A percentile compares a stretch with the other conserved stretches of the same genome.
Evolutionary conservation across 1,139 yeast genomes (phyloP).

Genomic region (Pneumocystis oryctolagi): DNA sequence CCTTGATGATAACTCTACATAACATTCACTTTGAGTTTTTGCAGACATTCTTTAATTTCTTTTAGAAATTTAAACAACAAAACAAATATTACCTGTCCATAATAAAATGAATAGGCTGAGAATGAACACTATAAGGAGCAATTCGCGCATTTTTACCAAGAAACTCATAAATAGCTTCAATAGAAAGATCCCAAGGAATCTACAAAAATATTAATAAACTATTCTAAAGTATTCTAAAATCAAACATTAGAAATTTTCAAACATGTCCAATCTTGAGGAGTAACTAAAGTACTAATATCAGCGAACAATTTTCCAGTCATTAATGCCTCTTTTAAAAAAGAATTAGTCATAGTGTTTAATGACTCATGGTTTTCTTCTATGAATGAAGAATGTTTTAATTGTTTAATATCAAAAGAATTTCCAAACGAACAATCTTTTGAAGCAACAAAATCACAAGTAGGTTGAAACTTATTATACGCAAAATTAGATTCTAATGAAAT

Average conservation of each 20-base stretch:
- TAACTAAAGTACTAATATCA: neutral
- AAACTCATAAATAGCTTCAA: slow-evolving; percentile 9
- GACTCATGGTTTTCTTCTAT: neutral
- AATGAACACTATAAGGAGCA: slow-evolving; percentile 3
- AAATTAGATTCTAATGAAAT: neutral
- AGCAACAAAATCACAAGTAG: neutral
- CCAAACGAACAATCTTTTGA: neutral
- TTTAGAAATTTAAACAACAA: slow-evolving; percentile 3
- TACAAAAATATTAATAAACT: neutral
- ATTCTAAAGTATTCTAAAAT: neutral
- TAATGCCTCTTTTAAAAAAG: neutral
- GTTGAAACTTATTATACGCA: neutral
- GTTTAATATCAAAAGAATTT: neutral
- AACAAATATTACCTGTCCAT: slow-evolving; percentile 3
- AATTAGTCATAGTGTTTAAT: neutral
- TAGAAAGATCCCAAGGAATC: slow-evolving; percentile 11
- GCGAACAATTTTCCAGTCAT: neutral
- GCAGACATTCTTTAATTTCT: slow-evolving; percentile 8
- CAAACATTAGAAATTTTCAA: slow-evolving; percentile 10
- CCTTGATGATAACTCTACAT: slow-evolving; percentile 6
- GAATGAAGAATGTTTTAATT: neutral
- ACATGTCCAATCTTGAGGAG: slow-evolving; percentile 3
- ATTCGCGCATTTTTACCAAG: slow-evolving; percentile 8
- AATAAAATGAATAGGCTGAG: slow-evolving; percentile 1
- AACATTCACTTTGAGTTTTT: slow-evolving; percentile 9